Evolutionary conservation across 805 yeast species (phyloP).

Genomic region (Metschnikowia matae): DNA sequence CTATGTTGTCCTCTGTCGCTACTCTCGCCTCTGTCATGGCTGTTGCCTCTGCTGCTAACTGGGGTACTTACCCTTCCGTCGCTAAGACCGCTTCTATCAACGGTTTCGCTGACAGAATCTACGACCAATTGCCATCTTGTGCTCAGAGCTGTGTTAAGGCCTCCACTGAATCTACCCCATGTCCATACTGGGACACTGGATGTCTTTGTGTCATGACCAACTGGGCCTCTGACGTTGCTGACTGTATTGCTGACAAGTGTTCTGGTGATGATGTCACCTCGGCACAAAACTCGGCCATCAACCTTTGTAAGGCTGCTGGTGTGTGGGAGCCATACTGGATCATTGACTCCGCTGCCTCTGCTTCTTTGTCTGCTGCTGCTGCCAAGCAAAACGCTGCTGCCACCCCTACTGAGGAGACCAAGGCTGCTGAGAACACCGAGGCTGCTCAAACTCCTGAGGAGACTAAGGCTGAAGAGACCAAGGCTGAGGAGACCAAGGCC

Average conservation of each 20-base stretch:
- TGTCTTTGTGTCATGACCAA: conserved; percentile 41
- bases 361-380: conserved; percentile 25
- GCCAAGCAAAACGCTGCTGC: conserved; percentile 12
- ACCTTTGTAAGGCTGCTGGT: conserved; percentile 34
- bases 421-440: conserved; percentile 2
- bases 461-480: neutral
- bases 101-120: conserved; percentile 39
- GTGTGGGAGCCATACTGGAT: conserved; percentile 34
- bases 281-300: conserved; percentile 29
- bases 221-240: conserved; percentile 31
- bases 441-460: neutral
- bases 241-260: conserved; percentile 27
- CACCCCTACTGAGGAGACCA: conserved; percentile 5
- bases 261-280: conserved; percentile 27
- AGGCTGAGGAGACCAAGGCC: conserved; percentile 4
- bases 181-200: conserved; percentile 47
- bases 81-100: conserved; percentile 39
- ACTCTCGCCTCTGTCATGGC: conserved; percentile 18
- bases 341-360: conserved; percentile 22
- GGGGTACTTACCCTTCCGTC: conserved; percentile 31
- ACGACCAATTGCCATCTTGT: conserved; percentile 32
- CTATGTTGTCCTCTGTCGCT: conserved; percentile 14
- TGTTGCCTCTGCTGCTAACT: conserved; percentile 18
- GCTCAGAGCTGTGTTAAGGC: conserved; percentile 32
- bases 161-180: conserved; percentile 35